These are phyloP conservation scores for Phaffia rhodozyma DNA, from an alignment of 1,284 basidiomycete genomes.

Conservation along the genomic window DNA sequence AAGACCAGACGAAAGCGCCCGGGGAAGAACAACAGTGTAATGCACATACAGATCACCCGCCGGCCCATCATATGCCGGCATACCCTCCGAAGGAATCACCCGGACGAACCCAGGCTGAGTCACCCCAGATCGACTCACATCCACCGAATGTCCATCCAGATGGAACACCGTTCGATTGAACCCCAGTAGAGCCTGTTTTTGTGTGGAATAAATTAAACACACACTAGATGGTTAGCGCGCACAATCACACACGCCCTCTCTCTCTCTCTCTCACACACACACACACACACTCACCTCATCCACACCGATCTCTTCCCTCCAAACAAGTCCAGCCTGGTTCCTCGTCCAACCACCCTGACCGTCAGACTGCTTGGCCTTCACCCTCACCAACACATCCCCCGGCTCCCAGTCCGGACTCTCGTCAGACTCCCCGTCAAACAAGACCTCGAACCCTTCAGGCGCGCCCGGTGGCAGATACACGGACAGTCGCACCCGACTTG, in stretches of 20 bases:
- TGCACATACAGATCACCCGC: conserved; percentile 81
- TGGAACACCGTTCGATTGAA: conserved; percentile 64
- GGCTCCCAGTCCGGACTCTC: conserved; percentile 86
- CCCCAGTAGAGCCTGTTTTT: conserved; percentile 32
- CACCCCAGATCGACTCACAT: conserved; percentile 56
- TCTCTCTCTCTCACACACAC: too few species aligned
- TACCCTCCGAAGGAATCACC: conserved; percentile 71
- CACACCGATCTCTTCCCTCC: conserved; percentile 74
- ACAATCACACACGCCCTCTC: too few species aligned
- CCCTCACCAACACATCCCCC: conserved; percentile 74
- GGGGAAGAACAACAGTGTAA: conserved; percentile 77
- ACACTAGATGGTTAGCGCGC: too few species aligned
- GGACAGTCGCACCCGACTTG: conserved; percentile 48
- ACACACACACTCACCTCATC: conserved; percentile 76
- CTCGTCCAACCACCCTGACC: conserved; percentile 64
- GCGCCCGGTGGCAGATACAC: conserved; percentile 72
- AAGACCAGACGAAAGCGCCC: conserved; percentile 50
- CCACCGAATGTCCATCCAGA: conserved; percentile 72
- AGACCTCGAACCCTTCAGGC: conserved; percentile 79
- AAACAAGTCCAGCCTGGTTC: conserved; percentile 78
- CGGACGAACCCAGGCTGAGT: conserved; percentile 92
- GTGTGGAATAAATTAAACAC: too few species aligned
- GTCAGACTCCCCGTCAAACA: conserved; percentile 86
- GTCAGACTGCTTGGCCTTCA: conserved; percentile 50
- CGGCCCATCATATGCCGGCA: conserved; percentile 58